Base-by-base conservation (phyloP, 495 filamentous ascomycete species). In the Zalerion maritima region DNA sequence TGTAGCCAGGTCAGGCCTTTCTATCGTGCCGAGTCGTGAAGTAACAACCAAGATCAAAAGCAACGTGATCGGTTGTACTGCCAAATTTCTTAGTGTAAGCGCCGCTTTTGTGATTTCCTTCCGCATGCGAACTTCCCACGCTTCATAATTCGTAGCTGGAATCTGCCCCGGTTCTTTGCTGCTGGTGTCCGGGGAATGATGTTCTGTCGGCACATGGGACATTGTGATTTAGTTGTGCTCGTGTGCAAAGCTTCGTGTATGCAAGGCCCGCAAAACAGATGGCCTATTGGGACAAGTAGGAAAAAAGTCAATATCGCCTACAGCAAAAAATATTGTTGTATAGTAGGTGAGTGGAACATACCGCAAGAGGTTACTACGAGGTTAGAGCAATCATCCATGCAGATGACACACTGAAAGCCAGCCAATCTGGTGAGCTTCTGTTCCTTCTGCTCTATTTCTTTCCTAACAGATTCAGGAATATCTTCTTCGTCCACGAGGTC, bases 191-290 rank as follows among this genome's bases (percentile, higher is more conserved):
- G n/a, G n/a, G n/a, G n/a, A 21, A 10, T 34, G 28, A 71, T 57
- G 28, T 62, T 62, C n/a, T 63, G 52, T 19, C 67, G 55, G 40
- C 67, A 71, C 15, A 69, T 60, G 0, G 67, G 67, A 24, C 67
- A 71, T 7, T 53, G 49, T 21, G 52, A 55, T 32, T 56, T 65
- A 16, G 46, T 49, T 8, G 53, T 46, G 11, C 64, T 60, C 17
- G 78, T 72, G 28, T 75, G 66, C 8, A 92, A 60, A 5, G 80
- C 72, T 17, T 77, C 69, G 35, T 78, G 75, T 5, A 93, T 69
- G 47, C 84, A 93, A 17, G 71, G 70, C 37, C 80, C 71, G 41
- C 84, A 93, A 53, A 87, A 91, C 7, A 92, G 60, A 52, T 93
- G 84, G 1, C 83, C 82, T 91, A 24, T 2, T 2, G 10, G 10